Evolutionary conservation across 2,329 filamentous ascomycete species (phyloP).

Genomic region (Arthrinium phaeospermum): DNA sequence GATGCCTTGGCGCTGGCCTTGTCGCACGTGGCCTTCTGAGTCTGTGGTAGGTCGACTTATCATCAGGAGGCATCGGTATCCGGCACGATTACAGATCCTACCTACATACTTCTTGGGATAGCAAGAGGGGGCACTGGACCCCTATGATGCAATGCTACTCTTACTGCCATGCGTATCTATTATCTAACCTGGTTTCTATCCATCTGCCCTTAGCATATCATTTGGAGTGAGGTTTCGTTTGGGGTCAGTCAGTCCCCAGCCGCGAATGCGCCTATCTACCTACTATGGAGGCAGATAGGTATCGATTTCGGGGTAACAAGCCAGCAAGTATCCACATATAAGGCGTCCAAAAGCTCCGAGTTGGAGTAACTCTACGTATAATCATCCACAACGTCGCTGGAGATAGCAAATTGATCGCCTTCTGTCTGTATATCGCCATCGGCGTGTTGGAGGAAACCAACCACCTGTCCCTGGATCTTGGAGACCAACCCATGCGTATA

Average conservation of each 20-base stretch:
- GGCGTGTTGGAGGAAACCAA: too few species aligned
- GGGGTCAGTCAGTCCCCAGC: background rate
- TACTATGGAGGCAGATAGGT: background rate
- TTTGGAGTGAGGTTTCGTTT: background rate
- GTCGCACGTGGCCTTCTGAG: background rate
- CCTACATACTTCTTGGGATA: background rate
- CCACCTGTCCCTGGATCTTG: too few species aligned
- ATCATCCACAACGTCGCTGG: too few species aligned
- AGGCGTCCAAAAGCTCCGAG: background rate
- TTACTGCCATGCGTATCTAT: background rate
- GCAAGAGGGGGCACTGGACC: background rate
- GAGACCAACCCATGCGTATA: too few species aligned
- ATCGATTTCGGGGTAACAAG: background rate
- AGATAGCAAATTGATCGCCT: too few species aligned
- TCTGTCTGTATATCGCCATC: background rate
- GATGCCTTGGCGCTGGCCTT: too few species aligned
- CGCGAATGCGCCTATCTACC: background rate
- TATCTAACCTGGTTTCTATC: background rate
- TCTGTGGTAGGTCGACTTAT: background rate
- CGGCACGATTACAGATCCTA: background rate
- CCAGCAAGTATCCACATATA: background rate
- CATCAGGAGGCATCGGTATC: background rate
- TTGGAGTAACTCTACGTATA: background rate
- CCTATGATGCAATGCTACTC: background rate
- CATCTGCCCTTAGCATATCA: background rate